A percentile compares a stretch with the other conserved stretches of the same genome.
These are phyloP conservation scores for Lentinula sp. DNA, from an alignment of 768 basidiomycete species.

Conservation along the genomic window DNA sequence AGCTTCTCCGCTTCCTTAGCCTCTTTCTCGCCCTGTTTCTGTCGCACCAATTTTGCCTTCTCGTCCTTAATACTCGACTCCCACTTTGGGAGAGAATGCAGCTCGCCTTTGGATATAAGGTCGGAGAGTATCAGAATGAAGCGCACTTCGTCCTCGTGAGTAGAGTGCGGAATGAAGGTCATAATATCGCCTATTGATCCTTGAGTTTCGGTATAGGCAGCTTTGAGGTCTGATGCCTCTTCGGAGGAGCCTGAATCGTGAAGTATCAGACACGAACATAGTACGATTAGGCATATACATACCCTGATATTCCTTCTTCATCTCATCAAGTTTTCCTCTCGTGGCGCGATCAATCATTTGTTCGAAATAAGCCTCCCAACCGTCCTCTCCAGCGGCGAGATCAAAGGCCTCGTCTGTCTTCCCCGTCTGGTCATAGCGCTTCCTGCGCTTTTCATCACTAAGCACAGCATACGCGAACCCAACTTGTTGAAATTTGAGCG, in stretches of 20 bases:
- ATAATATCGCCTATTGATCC: slow-evolving; percentile 83
- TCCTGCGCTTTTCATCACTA: slow-evolving; percentile 67
- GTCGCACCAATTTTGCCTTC: slow-evolving; percentile 67
- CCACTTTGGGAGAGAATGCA: slow-evolving; percentile 61
- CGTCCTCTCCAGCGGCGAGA: slow-evolving; percentile 66
- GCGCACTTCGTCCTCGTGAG: slow-evolving; percentile 77
- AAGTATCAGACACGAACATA: neutral
- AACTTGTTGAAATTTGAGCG: slow-evolving; percentile 84
- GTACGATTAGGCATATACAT: slow-evolving; percentile 4
- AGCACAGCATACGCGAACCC: slow-evolving; percentile 92
- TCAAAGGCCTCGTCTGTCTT: slow-evolving; percentile 77
- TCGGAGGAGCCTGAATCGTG: slow-evolving; percentile 66
- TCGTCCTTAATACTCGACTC: slow-evolving; percentile 67
- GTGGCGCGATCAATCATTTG: slow-evolving; percentile 86
- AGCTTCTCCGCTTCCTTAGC: slow-evolving; percentile 78
- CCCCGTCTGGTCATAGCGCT: slow-evolving; percentile 82
- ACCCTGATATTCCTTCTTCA: slow-evolving; percentile 96
- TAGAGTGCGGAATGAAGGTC: slow-evolving; percentile 81
- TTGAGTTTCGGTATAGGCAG: slow-evolving; percentile 61
- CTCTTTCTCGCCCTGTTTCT: slow-evolving; percentile 72
- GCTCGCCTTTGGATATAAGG: slow-evolving; percentile 55
- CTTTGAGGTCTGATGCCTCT: slow-evolving; percentile 73
- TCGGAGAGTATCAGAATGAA: slow-evolving; percentile 65
- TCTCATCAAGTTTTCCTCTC: slow-evolving; percentile 79
- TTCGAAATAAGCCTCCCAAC: slow-evolving; percentile 96